phyloP scores from a whole-genome alignment of 2,329 filamentous ascomycete genomes.

The Botrytis byssoidea region DNA sequence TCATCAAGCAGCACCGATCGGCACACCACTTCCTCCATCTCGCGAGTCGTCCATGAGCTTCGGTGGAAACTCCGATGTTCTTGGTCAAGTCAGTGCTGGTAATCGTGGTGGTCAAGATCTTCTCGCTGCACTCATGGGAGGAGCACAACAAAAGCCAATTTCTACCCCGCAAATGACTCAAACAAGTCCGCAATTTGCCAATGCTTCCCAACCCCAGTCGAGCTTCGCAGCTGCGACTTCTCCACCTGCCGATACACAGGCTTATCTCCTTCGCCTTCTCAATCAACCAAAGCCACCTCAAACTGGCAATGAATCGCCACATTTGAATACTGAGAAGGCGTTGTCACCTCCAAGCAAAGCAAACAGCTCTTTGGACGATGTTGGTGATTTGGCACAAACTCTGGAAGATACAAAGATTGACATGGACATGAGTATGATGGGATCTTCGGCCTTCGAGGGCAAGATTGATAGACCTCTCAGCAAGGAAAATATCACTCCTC shows the following conservation, averaged over 20 bases:
- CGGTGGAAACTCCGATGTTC: slow-evolving; percentile 26
- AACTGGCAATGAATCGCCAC: slow-evolving; percentile 43
- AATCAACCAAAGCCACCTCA: slow-evolving; percentile 72
- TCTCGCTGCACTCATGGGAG: slow-evolving; percentile 38
- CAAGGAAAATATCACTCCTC: slow-evolving; percentile 29
- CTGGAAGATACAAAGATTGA: slow-evolving; percentile 43
- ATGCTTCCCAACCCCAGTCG: slow-evolving; percentile 31
- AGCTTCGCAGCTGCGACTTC: slow-evolving; percentile 47
- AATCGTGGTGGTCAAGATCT: slow-evolving; percentile 34
- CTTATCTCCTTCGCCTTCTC: slow-evolving; percentile 81
- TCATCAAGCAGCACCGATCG: slow-evolving; percentile 34
- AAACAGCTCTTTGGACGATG: slow-evolving; percentile 35
- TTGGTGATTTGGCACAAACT: slow-evolving; percentile 44
- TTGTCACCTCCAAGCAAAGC: slow-evolving; percentile 43
- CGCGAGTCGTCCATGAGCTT: slow-evolving; percentile 34
- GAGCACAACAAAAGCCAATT: slow-evolving; percentile 30
- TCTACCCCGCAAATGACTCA: slow-evolving; percentile 25
- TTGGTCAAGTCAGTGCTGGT: slow-evolving; percentile 26
- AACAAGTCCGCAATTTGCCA: slow-evolving; percentile 29
- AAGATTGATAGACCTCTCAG: slow-evolving; percentile 23
- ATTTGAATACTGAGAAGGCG: slow-evolving; percentile 33
- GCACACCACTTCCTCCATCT: slow-evolving; percentile 35
- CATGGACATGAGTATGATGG: slow-evolving; percentile 42
- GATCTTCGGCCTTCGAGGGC: slow-evolving; percentile 27
- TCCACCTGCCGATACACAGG: slow-evolving; percentile 69